These are phyloP conservation scores for Candida sphagnicola DNA, from an alignment of 805 yeast species.

Conservation along the genomic window DNA sequence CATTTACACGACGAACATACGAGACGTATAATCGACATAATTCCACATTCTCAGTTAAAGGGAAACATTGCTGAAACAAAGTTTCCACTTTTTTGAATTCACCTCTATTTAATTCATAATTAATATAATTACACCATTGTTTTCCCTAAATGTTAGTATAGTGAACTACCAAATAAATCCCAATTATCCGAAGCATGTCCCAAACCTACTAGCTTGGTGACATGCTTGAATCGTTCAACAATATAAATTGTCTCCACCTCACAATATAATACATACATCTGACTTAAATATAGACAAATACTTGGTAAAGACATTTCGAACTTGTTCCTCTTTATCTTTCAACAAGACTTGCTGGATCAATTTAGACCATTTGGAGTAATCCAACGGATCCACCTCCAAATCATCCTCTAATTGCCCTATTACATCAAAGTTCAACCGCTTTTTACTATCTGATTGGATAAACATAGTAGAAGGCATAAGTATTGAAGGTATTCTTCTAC, in stretches of 20 bases:
- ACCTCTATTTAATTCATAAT: constrained; percentile 57
- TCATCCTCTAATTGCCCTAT: constrained; percentile 58
- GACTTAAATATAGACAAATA: constrained; percentile 64
- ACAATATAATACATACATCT: constrained; percentile 41
- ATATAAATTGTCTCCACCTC: too few species aligned
- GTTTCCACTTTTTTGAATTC: constrained; percentile 65
- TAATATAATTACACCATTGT: constrained; percentile 74
- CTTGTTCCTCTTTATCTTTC: constrained; percentile 57
- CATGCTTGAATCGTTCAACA: too few species aligned
- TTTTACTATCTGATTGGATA: constrained; percentile 12
- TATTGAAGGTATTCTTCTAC: neutral
- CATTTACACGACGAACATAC: constrained; percentile 69
- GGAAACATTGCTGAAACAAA: constrained; percentile 61
- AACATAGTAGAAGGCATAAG: constrained; percentile 6
- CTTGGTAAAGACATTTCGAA: constrained; percentile 53
- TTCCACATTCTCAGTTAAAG: constrained; percentile 57
- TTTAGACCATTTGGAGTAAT: constrained; percentile 54
- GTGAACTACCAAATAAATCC: too few species aligned
- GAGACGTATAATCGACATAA: constrained; percentile 76
- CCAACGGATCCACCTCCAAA: constrained; percentile 47
- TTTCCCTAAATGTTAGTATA: constrained; percentile 28
- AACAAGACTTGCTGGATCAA: constrained; percentile 46
- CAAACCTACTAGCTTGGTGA: too few species aligned
- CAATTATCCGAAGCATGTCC: too few species aligned
- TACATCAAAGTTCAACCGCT: constrained; percentile 39